Evolutionary conservation across 2,329 filamentous ascomycete genomes (phyloP), one percentile per base, ranked within the genome.

Genomic region (Diplodia intermedia): DNA sequence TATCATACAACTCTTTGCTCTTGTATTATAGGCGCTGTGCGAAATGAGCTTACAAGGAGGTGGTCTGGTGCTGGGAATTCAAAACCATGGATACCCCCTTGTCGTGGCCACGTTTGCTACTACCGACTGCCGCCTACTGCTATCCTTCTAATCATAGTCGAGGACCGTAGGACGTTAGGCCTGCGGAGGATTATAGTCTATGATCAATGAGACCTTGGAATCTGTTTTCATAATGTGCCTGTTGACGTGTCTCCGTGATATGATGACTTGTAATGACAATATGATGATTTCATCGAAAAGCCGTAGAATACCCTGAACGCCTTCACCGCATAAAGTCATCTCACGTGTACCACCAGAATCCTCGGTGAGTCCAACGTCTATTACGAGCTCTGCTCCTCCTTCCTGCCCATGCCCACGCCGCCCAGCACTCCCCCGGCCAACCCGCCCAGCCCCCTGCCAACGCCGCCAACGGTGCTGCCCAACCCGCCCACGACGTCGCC

Each of bases 401-500:
- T 70, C 26, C 73, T 73, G 0, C 75, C 74, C 31, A 74, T 52
- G 6, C 29, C 47, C 29, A 52, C 47, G 38, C 60, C 60, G 8
- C 43, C 57, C 14, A 62, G 38, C 8, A 79, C 70, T 4, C 77
- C 77, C 3, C 75, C 76, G 5, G 78, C 56, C n/a, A 80, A 69
- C 0, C 78, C 78, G 3, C 77, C 76, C 55, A 80, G 74, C 0
- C 78, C 78, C 52, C 72, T 75, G 1, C 74, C 73, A 0, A 82
- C 80, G 29, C 81, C 81, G 15, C 80, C 80, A 20, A 81, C 73
- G 6, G 78, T 81, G 14, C 76, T 79, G 7, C 79, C 78, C 7
- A 83, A 70, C 2, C 80, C 80, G 2, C 82, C 82, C 29, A 82
- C 73, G 1, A 83, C 72, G 71, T 83, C 79, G 0, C 82, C 82